Evolutionary conservation across 768 basidiomycete genomes (phyloP).

Genomic region (Coprinopsis cinerea): DNA sequence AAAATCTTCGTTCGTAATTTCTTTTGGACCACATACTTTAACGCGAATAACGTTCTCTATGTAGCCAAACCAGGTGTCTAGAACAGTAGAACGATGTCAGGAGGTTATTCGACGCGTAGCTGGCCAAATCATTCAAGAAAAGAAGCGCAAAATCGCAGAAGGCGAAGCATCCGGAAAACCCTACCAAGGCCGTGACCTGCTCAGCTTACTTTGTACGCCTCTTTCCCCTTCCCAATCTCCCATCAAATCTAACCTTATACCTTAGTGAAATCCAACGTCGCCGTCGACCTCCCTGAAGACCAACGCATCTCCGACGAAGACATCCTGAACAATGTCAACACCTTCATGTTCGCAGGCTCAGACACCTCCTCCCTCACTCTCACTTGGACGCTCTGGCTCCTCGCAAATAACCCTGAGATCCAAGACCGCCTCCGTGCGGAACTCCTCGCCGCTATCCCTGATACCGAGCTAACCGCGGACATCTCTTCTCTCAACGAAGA

Average conservation of each 20-base stretch:
- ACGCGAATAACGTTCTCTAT: neutral
- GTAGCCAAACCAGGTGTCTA: constrained; percentile 50
- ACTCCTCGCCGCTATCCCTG: constrained; percentile 43
- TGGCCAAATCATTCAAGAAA: constrained; percentile 72
- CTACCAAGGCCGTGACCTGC: constrained; percentile 65
- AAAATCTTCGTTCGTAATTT: constrained; percentile 46
- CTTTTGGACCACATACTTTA: neutral
- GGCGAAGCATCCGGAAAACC: constrained; percentile 44
- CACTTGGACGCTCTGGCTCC: constrained; percentile 77
- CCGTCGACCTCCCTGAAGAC: constrained; percentile 60
- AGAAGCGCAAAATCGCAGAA: constrained; percentile 67
- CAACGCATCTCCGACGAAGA: constrained; percentile 84
- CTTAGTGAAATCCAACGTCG: constrained; percentile 78
- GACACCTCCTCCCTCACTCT: constrained; percentile 80
- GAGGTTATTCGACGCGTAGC: constrained; percentile 62
- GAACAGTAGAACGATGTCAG: constrained; percentile 51
- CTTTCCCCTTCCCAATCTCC: neutral
- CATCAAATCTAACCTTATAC: neutral
- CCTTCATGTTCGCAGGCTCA: constrained; percentile 87
- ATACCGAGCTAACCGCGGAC: constrained; percentile 27
- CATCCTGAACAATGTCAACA: constrained; percentile 80
- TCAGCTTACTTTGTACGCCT: constrained; percentile 66
- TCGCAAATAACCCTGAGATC: constrained; percentile 59
- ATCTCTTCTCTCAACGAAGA: constrained; percentile 49
- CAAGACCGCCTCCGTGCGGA: constrained; percentile 74